Evolutionary conservation across 805 yeast genomes (phyloP), one percentile per base, ranked within the genome.

Genomic region (Schwanniomyces pseudopolymorphus): DNA sequence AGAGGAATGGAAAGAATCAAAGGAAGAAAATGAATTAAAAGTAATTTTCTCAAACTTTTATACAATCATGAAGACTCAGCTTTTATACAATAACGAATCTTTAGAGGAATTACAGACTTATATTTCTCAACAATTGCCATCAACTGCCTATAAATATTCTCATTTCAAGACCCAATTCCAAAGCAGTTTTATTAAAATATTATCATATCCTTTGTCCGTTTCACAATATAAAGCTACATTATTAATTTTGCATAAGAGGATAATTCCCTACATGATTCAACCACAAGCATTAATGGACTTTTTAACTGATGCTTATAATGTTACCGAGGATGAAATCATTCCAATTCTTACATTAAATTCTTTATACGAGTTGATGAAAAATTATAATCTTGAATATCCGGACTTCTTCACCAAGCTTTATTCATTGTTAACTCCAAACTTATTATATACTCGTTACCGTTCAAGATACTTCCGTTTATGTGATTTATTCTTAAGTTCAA

Each of bases 201-300:
- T 94, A 53, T 70, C 75, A 40, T 72, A 77, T 17, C 75, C 80
- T 2, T 64, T 72, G 37, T 61, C 80, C 10, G 63, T 76, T 0
- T 48, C 60, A 2, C 96, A 89, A 61, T 85, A 86, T 64, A 89
- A 88, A 63, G 70, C 84, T 1, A 74, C 85, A 4, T 70, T 92
- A 46, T 67, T 81, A 4, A 76, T 90, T 2, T 62, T 94, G 55
- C 97, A 94, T 64, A 89, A 89, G 61, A 72, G 95, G 50, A 77
- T 94, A 36, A 84, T 92, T 31, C 97, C 97, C 33, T 79, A 77
- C 59, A 79, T 89, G 76, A 76, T 79, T 39, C 84, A 83, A 53
- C 96, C 98, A 5, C 86, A 88, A 37, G 75, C 79, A 50, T 69
- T 94, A 39, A 91, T 94, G 97, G 99, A 92, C 69, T 94, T 92